phyloP scores from a whole-genome alignment of 2,329 filamentous ascomycete genomes.

The Botryotinia calthae region DNA sequence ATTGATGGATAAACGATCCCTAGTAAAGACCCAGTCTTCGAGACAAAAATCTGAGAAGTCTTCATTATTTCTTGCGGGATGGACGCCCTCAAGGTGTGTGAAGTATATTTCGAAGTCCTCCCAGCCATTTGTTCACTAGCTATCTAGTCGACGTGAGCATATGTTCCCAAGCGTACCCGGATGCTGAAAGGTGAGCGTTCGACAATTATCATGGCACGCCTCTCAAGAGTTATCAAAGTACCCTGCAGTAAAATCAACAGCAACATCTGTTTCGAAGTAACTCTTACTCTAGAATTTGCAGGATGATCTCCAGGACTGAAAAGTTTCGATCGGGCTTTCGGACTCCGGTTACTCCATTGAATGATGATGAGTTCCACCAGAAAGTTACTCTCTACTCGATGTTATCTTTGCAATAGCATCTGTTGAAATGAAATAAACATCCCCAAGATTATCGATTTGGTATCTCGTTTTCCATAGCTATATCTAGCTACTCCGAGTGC shows the following conservation, averaged over 20 bases:
- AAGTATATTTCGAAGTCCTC: too few relatives aligned
- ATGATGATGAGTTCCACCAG: not conserved
- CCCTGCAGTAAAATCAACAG: not conserved
- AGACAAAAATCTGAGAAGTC: too few relatives aligned
- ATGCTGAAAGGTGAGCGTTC: too few relatives aligned
- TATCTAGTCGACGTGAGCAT: too few relatives aligned
- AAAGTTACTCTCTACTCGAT: not conserved
- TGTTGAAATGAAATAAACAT: fast-evolving
- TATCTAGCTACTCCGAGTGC: not conserved
- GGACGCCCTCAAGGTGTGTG: too few relatives aligned
- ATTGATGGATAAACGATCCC: too few relatives aligned
- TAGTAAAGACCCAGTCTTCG: too few relatives aligned
- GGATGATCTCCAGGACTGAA: not conserved
- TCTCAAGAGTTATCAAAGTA: not conserved
- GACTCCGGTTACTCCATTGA: not conserved
- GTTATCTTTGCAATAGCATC: not conserved
- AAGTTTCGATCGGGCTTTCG: not conserved
- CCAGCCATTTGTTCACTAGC: too few relatives aligned
- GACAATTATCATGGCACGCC: not conserved
- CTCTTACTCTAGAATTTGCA: not conserved
- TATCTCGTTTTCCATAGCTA: not conserved
- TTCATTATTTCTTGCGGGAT: too few relatives aligned
- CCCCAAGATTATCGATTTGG: fast-evolving
- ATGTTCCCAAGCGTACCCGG: not conserved
- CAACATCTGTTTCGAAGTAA: not conserved